phyloP scores from a whole-genome alignment of 2,329 filamentous ascomycete genomes.

The Sporothrix luriei region DNA sequence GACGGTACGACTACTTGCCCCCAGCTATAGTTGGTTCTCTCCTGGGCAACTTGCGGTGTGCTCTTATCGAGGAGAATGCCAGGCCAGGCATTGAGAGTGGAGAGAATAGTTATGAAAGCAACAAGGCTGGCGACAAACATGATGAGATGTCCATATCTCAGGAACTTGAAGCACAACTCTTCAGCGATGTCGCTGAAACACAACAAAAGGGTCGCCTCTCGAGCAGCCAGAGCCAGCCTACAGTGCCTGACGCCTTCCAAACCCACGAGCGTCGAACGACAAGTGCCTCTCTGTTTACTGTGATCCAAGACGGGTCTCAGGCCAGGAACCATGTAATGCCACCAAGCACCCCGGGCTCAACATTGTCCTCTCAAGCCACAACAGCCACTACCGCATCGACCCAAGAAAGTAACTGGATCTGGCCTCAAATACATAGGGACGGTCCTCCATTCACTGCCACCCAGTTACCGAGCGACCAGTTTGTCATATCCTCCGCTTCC shows the following conservation, averaged over 20 bases:
- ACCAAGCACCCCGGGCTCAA: not conserved
- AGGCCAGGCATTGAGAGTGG: slow-evolving; percentile 33
- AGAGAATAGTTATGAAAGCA: slow-evolving; percentile 33
- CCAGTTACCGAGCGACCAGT: too few species aligned
- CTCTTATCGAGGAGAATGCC: slow-evolving; percentile 47
- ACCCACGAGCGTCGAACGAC: not conserved
- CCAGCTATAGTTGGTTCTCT: slow-evolving; percentile 61
- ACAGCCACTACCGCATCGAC: slow-evolving; percentile 47
- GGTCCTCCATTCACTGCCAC: too few species aligned
- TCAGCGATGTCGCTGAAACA: slow-evolving; percentile 47
- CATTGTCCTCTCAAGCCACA: slow-evolving; percentile 50
- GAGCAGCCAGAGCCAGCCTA: not conserved
- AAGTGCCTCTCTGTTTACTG: not conserved
- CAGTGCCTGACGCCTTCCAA: not conserved
- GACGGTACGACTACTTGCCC: slow-evolving; percentile 57
- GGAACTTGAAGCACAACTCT: slow-evolving; percentile 56
- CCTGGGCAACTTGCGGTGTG: slow-evolving; percentile 59
- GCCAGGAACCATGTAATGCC: not conserved
- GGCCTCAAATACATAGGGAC: not conserved
- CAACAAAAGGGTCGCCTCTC: slow-evolving; percentile 32
- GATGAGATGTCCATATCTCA: slow-evolving; percentile 50
- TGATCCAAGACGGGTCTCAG: not conserved
- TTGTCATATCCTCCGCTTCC: too few species aligned
- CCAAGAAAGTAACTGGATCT: slow-evolving; percentile 33
- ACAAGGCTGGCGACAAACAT: slow-evolving; percentile 23